Percentiles rank a stretch among this genome's conserved stretches.
These are phyloP conservation scores for Saccharomycopsis selenospora DNA, from an alignment of 805 yeast genomes.

Conservation along the genomic window DNA sequence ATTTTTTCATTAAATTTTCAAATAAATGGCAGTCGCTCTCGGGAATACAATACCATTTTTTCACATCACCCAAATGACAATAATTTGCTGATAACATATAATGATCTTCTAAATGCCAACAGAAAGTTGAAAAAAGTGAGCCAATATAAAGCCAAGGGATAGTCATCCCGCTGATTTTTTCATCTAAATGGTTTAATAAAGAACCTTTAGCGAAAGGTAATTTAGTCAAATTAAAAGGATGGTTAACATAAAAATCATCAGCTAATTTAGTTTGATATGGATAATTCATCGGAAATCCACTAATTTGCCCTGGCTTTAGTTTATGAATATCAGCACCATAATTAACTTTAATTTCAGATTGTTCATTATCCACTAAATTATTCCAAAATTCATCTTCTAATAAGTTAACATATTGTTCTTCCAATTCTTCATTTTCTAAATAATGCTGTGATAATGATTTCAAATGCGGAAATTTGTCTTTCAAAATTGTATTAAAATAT, in stretches of 20 bases:
- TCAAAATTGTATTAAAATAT: constrained; percentile 35
- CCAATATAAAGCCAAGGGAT: constrained; percentile 94
- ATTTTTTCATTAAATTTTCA: constrained; percentile 50
- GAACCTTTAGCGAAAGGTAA: constrained; percentile 68
- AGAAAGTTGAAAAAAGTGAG: constrained; percentile 80
- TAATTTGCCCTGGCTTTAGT: constrained; percentile 52
- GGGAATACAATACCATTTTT: constrained; percentile 93
- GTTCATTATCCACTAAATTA: constrained; percentile 34
- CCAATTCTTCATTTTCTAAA: constrained; percentile 33
- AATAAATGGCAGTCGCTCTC: constrained; percentile 54
- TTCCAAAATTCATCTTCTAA: constrained; percentile 70
- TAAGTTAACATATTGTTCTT: constrained; percentile 17
- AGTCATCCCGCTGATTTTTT: constrained; percentile 85
- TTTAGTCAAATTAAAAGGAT: constrained; percentile 70
- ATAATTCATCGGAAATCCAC: constrained; percentile 62
- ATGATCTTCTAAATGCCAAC: constrained; percentile 97
- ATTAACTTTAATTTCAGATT: constrained; percentile 49
- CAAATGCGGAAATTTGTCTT: constrained; percentile 27
- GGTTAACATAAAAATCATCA: constrained; percentile 38
- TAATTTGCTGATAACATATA: constrained; percentile 86
- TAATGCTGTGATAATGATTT: constrained; percentile 43
- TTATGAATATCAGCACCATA: constrained; percentile 86
- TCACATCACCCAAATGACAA: constrained; percentile 83
- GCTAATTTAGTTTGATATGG: constrained; percentile 24
- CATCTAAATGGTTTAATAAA: constrained; percentile 54